phyloP scores from a whole-genome alignment of 768 basidiomycete species.

The Leccinum broughii region DNA sequence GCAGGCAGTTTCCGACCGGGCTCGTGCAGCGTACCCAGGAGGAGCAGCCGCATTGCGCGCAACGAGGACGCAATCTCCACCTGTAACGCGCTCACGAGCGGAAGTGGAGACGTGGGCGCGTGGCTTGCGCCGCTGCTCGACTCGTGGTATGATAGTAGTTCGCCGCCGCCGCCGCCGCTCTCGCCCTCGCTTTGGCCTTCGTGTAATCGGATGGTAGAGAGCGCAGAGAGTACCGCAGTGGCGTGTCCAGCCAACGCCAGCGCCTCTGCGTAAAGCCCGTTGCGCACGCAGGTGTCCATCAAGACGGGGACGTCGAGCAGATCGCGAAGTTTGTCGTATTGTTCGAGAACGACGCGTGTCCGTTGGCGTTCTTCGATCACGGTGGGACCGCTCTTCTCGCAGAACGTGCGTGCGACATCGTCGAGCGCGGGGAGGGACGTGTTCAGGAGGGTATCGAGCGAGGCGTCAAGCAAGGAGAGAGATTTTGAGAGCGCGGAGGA shows the following conservation, averaged over 20 bases:
- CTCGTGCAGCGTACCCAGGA: conserved; percentile 77
- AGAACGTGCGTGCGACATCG: conserved; percentile 67
- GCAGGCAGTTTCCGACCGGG: conserved; percentile 83
- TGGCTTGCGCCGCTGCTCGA: conserved; percentile 37
- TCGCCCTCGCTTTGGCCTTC: not conserved
- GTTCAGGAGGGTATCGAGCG: conserved; percentile 67
- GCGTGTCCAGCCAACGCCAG: conserved; percentile 82
- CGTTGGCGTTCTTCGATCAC: conserved; percentile 75
- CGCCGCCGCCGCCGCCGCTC: conserved; percentile 6
- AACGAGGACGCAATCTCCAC: conserved; percentile 68
- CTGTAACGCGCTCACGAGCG: conserved; percentile 49
- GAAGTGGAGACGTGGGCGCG: conserved; percentile 17
- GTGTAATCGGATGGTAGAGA: conserved; percentile 39
- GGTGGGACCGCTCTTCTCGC: conserved; percentile 60
- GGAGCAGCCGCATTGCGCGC: conserved; percentile 68
- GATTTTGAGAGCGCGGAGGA: conserved; percentile 73
- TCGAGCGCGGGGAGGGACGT: conserved; percentile 77
- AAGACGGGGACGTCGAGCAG: conserved; percentile 88
- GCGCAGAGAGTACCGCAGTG: conserved; percentile 43
- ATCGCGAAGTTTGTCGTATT: conserved; percentile 91
- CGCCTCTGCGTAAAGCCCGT: conserved; percentile 91
- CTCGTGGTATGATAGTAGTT: conserved; percentile 37
- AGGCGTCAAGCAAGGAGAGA: conserved; percentile 70
- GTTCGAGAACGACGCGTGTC: conserved; percentile 78
- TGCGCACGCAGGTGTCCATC: conserved; percentile 90